A percentile compares a stretch with the other conserved stretches of the same genome.
Evolutionary conservation across 2,329 filamentous ascomycete genomes (phyloP).

Genomic region (Trichophyton verrucosum): DNA sequence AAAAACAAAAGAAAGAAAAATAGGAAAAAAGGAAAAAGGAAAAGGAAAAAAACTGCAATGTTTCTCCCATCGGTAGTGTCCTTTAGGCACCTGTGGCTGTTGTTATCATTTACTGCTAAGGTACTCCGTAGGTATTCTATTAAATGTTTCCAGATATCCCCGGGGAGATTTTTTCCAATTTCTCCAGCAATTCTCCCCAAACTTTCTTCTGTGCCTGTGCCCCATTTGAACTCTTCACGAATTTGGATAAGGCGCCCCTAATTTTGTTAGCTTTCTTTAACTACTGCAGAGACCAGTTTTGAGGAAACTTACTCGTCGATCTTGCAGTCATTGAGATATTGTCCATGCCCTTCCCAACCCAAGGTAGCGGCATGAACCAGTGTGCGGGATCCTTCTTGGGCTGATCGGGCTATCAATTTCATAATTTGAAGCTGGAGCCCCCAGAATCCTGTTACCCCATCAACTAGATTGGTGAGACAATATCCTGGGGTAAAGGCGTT

Average conservation of each 20-base stretch:
- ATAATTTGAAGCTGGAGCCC: neutral
- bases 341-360: slow-evolving; percentile 30
- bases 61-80: neutral
- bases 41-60: neutral
- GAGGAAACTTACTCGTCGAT: neutral
- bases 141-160: neutral
- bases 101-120: neutral
- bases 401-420: slow-evolving; percentile 24
- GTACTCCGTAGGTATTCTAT: neutral
- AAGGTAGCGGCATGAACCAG: slow-evolving; percentile 23
- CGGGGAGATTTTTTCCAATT: neutral
- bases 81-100: neutral
- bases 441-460: neutral
- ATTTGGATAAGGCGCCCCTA: neutral
- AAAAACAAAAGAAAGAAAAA: too few relatives aligned
- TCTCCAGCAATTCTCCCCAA: slow-evolving; percentile 2
- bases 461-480: neutral
- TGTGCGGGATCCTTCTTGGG: slow-evolving; percentile 34
- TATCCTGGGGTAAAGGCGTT: neutral
- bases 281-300: neutral
- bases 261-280: neutral
- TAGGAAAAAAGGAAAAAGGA: neutral
- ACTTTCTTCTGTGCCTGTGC: slow-evolving; percentile 1
- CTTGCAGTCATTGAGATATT: slow-evolving; percentile 23
- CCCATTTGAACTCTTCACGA: neutral